Evolutionary conservation across 139 green algal species (phyloP).

Genomic region (Tetradesmus obliquus): DNA sequence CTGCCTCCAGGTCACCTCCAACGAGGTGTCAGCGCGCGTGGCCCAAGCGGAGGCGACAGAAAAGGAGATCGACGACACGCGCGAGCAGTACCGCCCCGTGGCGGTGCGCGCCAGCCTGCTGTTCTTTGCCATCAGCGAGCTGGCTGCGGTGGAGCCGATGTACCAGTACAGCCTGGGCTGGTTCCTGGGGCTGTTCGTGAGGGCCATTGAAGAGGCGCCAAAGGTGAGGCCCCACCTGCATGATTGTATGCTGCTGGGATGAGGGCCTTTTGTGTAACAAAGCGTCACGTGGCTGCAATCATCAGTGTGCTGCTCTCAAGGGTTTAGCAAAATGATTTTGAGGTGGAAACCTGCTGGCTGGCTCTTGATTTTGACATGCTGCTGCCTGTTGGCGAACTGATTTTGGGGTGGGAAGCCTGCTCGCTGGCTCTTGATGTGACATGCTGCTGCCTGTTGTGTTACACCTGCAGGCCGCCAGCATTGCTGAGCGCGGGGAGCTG

Average conservation of each 20-base stretch:
- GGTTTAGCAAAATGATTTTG: no score
- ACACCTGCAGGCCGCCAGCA: slow-evolving; percentile 50
- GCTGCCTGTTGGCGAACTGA: no score
- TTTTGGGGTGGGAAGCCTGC: not conserved
- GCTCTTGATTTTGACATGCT: not conserved
- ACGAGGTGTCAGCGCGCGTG: slow-evolving; percentile 71
- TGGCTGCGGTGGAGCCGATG: slow-evolving; percentile 91
- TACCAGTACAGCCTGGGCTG: slow-evolving; percentile 87
- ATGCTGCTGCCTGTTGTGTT: not conserved
- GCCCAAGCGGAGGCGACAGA: slow-evolving; percentile 84
- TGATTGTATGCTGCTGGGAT: not conserved
- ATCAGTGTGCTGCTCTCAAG: no score
- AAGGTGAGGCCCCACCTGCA: slow-evolving; percentile 42
- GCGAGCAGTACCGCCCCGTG: slow-evolving; percentile 76
- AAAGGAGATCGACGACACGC: slow-evolving; percentile 74
- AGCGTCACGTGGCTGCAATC: not conserved
- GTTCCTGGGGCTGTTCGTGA: slow-evolving; percentile 82
- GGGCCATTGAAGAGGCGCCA: slow-evolving; percentile 78
- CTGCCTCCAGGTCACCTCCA: slow-evolving; percentile 67
- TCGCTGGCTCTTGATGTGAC: not conserved
- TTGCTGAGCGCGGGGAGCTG: slow-evolving; percentile 69
- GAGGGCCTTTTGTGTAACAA: not conserved
- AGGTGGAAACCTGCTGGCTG: no score
- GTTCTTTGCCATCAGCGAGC: slow-evolving; percentile 87
- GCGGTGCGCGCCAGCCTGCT: slow-evolving; percentile 77